Base-by-base conservation (phyloP, 495 filamentous ascomycete genomes). In the Penicillium canescens region DNA sequence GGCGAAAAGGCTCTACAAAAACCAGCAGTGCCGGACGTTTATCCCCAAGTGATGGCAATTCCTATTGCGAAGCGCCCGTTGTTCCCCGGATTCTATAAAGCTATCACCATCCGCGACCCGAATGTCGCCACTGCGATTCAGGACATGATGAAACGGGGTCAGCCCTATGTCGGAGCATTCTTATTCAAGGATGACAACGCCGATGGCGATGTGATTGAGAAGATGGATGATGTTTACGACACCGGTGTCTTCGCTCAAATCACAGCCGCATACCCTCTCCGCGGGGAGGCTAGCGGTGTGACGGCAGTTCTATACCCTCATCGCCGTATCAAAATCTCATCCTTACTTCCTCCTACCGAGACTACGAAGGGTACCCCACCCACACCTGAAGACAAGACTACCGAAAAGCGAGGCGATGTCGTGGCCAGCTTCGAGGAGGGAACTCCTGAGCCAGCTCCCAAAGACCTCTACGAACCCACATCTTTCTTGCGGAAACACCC, bases 81-180 rank as follows among this genome's bases (percentile, higher is more conserved):
- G 2, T 99, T 97, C 71, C 95, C 95, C 0, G 95, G 95, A 0
- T 99, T 96, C 73, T 99, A 99, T 75, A 99, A 99, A 68, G 92
- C 95, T 3, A 89, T 99, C 54, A 98, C 94, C 4, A 92, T 99
- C 47, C 86, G 87, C 56, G 90, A 99, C 66, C 88, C 86, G 5
- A 87, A 91, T 58, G 95, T 99, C 20, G 85, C 89, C 28, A 79
- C 82, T 34, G 95, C 95, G 12, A 95, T 99, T 53, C 84, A 91
- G 57, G 95, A 99, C 56, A 94, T 96, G 86, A 89, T 98, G 69
- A 95, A 93, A 76, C 83, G 92, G n/a, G 94, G 95, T 8, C 95
- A 99, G 69, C 95, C 93, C 41, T 99, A 99, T 57, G 89, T 99
- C 28, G 95, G 95, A 51, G 92, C 91, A 10, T 99, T 99, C 71